A percentile compares a stretch with the other conserved stretches of the same genome.
Conservation (phyloP, 2,329 filamentous ascomycete species). For the Orbilia javanica region DNA sequence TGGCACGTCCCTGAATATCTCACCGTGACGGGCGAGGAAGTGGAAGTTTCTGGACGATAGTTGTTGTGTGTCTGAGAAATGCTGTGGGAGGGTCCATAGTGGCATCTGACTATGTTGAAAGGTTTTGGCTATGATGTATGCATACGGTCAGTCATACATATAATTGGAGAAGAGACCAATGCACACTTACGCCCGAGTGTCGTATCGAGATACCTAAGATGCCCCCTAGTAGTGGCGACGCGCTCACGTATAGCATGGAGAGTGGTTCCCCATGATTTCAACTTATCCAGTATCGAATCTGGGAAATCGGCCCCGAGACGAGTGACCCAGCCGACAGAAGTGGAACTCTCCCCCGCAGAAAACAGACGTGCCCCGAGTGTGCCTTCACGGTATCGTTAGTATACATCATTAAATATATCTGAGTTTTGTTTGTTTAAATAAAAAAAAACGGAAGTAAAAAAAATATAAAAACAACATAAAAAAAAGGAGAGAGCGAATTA, state of each 20-base stretch:
- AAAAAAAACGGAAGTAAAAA: neutral
- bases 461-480: no score
- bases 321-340: conserved; percentile 48
- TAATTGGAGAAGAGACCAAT: neutral
- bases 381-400: conserved; percentile 10
- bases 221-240: conserved; percentile 22
- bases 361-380: conserved; percentile 45
- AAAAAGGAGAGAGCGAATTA: neutral
- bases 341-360: conserved; percentile 4
- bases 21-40: conserved; percentile 60
- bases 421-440: neutral
- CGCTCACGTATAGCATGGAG: conserved; percentile 29
- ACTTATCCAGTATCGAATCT: conserved; percentile 19
- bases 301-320: conserved; percentile 39
- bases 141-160: neutral
- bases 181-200: conserved; percentile 36
- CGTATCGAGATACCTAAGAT: conserved; percentile 37
- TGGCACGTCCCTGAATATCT: conserved; percentile 59
- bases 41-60: conserved; percentile 61
- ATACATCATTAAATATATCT: neutral
- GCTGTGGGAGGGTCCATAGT: conserved; percentile 36
- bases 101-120: conserved; percentile 38
- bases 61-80: conserved; percentile 31
- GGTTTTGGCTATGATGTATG: conserved; percentile 23
- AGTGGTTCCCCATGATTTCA: conserved; percentile 42